Conservation (phyloP, 2,329 filamentous ascomycete species). For the Gaeumannomyces tritici region DNA sequence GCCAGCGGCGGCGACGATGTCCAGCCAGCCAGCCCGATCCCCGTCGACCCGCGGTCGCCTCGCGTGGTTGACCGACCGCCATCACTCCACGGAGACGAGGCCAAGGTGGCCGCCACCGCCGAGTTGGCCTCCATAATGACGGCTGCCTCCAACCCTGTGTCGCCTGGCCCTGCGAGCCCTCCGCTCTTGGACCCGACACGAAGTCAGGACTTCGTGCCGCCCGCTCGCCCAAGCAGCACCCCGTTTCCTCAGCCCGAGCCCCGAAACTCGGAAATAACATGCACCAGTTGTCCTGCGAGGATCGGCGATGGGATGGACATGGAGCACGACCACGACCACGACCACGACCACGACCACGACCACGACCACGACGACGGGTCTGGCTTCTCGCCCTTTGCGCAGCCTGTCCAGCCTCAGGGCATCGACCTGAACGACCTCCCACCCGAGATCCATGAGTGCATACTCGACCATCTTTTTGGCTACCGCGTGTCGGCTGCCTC, state of each 20-base stretch:
- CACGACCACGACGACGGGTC: conserved; percentile 16
- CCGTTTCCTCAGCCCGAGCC: conserved; percentile 48
- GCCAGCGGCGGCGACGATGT: conserved; percentile 12
- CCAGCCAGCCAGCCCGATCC: conserved; percentile 11
- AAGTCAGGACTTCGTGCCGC: conserved; percentile 35
- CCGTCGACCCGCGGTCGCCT: conserved; percentile 17
- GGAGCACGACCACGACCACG: conserved; percentile 15
- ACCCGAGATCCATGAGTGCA: conserved; percentile 61
- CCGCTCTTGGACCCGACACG: conserved; percentile 35
- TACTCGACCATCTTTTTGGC: conserved; percentile 63
- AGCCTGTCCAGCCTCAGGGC: not conserved
- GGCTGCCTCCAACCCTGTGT: conserved; percentile 43
- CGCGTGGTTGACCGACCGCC: conserved; percentile 13
- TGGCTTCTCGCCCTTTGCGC: conserved; percentile 13
- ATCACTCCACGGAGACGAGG: conserved; percentile 22
- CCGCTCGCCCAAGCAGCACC: conserved; percentile 48
- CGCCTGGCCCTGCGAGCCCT: conserved; percentile 42
- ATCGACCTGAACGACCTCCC: conserved; percentile 46
- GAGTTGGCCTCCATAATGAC: conserved; percentile 35
- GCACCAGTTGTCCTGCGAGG: conserved; percentile 23
- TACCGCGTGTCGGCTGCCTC: conserved; percentile 54
- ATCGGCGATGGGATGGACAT: conserved; percentile 16
- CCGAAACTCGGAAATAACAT: conserved; percentile 31
- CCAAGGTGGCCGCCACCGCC: conserved; percentile 23
- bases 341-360: too few species aligned